Evolutionary conservation across 2,329 filamentous ascomycete species (phyloP), one percentile per base, ranked within the genome.

Genomic region (Kalmusia sp.): DNA sequence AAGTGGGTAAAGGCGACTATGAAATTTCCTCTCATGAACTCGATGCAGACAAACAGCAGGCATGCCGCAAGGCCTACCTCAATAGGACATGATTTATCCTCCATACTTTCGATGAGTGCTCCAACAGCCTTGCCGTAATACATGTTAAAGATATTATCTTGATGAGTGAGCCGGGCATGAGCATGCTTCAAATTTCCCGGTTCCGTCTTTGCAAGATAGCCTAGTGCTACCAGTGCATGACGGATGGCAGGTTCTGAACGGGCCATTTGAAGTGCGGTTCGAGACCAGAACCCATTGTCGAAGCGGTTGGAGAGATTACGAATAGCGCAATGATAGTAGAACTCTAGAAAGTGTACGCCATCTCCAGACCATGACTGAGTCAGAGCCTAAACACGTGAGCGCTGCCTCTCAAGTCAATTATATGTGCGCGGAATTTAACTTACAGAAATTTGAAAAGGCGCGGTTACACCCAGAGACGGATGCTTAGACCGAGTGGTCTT

Each of bases 221-320:
- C 70, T 4, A 80, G 55, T 7, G 78, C 77, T 5, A 80, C 65
- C n/a, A 79, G 54, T 2, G 79, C 76, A 55, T 80, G 76, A 12
- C 73, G 66, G 5, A 80, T 68, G 3, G 76, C 70, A 1, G 77
- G 71, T 43, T 79, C 78, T 4, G 67, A 63, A 6, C 63, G 62
- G 19, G 75, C 75, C 31, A 77, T 75, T 49, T 79, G 77, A 11
- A 78, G 63, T 4, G 76, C 63, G 12, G 77, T 65, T 5, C 61
- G 69, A 12, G 73, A 72, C 78, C 78, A 80, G 54, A 79, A 79
- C 1, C 68, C 67, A 1, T 70, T 54, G 40, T 66, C 59, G 33
- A 67, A 72, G 4, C 47, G 25, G 33, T 49, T 75, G 0, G 75
- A 67, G 2, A 80, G 63, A 37, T 54, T 79, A 3, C 61, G 57